Evolutionary conservation across 345 rosid genomes (phyloP).

Genomic region (Clarkia xantiana): DNA sequence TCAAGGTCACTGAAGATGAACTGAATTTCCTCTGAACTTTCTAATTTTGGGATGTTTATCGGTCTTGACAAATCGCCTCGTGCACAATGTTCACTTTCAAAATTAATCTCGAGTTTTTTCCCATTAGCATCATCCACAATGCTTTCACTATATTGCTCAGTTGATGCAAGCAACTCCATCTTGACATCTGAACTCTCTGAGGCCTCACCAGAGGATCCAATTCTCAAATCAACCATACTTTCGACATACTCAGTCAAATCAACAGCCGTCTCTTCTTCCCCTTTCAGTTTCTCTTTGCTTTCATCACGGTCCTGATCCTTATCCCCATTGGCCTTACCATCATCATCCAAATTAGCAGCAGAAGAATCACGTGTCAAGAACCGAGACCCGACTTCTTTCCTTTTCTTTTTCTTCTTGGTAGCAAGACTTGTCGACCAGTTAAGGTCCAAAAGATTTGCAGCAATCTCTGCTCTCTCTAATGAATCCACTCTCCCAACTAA

Average conservation of each 20-base stretch:
- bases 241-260: not conserved
- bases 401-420: slow-evolving; percentile 19
- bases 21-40: no score
- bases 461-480: slow-evolving; percentile 72
- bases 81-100: not conserved
- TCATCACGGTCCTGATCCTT: not conserved
- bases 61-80: no score
- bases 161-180: slow-evolving; percentile 16
- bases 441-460: slow-evolving; percentile 75
- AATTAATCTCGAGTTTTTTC: not conserved
- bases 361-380: slow-evolving; percentile 10
- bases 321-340: slow-evolving; percentile 4
- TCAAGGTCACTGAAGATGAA: not conserved
- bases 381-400: slow-evolving; percentile 19
- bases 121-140: not conserved
- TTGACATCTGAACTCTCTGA: slow-evolving; percentile 14
- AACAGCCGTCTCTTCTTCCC: slow-evolving; percentile 1
- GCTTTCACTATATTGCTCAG: slow-evolving; percentile 18
- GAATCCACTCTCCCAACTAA: slow-evolving; percentile 29
- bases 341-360: not conserved
- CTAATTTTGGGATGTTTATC: not conserved
- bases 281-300: slow-evolving; percentile 7
- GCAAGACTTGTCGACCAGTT: slow-evolving; percentile 77
- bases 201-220: slow-evolving; percentile 9
- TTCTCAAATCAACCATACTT: not conserved